These are phyloP conservation scores for Westerdykella sp. DNA, from an alignment of 2,329 filamentous ascomycete species.

Conservation along the genomic window DNA sequence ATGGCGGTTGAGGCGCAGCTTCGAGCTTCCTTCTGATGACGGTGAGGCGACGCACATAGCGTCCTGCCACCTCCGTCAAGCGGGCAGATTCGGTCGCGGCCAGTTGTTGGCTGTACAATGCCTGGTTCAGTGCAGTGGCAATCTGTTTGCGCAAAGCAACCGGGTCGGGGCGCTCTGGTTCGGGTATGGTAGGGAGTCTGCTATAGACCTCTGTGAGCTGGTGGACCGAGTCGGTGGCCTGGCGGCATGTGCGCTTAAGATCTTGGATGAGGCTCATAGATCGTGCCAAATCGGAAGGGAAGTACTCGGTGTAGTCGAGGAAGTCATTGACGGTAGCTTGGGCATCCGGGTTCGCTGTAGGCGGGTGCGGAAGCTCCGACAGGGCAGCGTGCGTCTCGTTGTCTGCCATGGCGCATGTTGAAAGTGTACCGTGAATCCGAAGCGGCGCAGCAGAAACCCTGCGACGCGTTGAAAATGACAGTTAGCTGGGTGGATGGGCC, in stretches of 20 bases:
- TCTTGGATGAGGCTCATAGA: conserved; percentile 56
- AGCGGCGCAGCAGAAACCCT: conserved; percentile 35
- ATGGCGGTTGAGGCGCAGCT: conserved; percentile 54
- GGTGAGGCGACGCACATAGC: conserved; percentile 52
- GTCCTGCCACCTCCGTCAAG: conserved; percentile 52
- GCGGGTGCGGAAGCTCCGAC: conserved; percentile 32
- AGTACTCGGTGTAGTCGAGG: conserved; percentile 64
- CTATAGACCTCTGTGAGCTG: conserved; percentile 45
- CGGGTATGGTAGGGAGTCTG: conserved; percentile 46
- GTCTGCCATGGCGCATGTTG: conserved; percentile 34
- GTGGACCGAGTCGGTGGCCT: conserved; percentile 42
- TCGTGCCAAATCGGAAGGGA: conserved; percentile 58
- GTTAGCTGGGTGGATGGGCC: conserved; percentile 23
- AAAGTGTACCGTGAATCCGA: conserved; percentile 17
- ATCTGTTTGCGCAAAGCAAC: conserved; percentile 50
- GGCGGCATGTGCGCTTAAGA: conserved; percentile 42
- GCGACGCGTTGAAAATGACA: conserved; percentile 30
- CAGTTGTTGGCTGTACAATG: conserved; percentile 51
- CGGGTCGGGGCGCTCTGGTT: conserved; percentile 47
- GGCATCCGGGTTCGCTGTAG: conserved; percentile 55
- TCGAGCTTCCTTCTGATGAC: conserved; percentile 58
- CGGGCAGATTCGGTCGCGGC: conserved; percentile 52
- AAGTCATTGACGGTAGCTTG: conserved; percentile 62
- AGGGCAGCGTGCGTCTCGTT: conserved; percentile 16
- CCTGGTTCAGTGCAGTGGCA: conserved; percentile 50